Evolutionary conservation across 1,139 yeast species (phyloP).

Genomic region (Candida tetrigidarum): DNA sequence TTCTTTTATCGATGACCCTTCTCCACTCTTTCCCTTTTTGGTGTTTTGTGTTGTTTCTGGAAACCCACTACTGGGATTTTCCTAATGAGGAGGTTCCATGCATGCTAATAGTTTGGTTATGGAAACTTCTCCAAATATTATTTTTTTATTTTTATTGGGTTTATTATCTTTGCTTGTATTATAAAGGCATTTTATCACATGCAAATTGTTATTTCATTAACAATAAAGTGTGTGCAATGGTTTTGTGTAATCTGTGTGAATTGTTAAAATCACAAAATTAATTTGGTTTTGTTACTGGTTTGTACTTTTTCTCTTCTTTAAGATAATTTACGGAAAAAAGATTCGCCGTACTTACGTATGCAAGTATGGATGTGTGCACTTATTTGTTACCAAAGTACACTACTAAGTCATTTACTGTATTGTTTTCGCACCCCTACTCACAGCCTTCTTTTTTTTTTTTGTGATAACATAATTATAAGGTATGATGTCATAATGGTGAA

Average conservation of each 20-base stretch:
- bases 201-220: neutral
- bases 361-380: neutral
- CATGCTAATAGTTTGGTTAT: neutral
- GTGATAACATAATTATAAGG: no score
- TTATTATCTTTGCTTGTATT: no score
- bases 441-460: no score
- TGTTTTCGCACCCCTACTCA: neutral
- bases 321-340: neutral
- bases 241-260: neutral
- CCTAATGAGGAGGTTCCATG: neutral
- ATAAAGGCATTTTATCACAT: neutral
- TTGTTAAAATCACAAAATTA: neutral
- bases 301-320: neutral
- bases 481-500: no score
- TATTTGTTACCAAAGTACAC: neutral
- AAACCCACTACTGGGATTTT: neutral
- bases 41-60: neutral
- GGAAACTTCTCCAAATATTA: neutral
- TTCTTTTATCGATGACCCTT: neutral
- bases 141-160: neutral
- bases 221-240: neutral
- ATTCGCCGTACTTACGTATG: neutral
- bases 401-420: constrained; percentile 1
- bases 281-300: neutral
- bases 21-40: no score